phyloP scores from a whole-genome alignment of 176 grass and related monocot species.

The Urochloa ruziziensis region DNA sequence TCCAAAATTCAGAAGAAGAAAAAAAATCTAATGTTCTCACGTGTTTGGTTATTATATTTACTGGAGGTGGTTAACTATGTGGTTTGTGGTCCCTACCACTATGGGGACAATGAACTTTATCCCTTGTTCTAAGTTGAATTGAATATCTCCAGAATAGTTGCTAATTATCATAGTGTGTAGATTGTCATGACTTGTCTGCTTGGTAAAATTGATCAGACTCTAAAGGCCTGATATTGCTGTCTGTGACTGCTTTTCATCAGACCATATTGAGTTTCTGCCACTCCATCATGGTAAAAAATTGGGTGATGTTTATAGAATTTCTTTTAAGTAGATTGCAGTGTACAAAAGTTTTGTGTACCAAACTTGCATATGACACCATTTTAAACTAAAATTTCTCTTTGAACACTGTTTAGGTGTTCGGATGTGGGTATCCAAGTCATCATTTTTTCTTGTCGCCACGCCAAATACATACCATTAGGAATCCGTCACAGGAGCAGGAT shows the following conservation, averaged over 20 bases:
- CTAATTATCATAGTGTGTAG: background rate
- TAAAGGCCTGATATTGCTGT: background rate
- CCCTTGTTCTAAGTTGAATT: background rate
- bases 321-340: background rate
- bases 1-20: background rate
- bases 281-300: background rate
- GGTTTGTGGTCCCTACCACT: background rate
- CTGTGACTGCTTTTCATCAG: background rate
- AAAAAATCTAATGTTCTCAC: background rate
- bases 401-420: too few relatives aligned
- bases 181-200: background rate
- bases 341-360: too few relatives aligned
- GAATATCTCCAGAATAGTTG: background rate
- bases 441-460: background rate
- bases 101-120: background rate
- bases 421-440: background rate
- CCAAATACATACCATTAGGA: background rate
- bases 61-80: background rate
- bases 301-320: background rate
- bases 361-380: background rate
- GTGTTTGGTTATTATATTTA: background rate
- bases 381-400: background rate
- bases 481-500: background rate
- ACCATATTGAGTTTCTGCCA: background rate
- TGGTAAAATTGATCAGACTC: background rate